Percentiles rank a stretch among this genome's conserved stretches.
phyloP scores from a whole-genome alignment of 169 alveolate genomes.

The Plasmodium inui region DNA sequence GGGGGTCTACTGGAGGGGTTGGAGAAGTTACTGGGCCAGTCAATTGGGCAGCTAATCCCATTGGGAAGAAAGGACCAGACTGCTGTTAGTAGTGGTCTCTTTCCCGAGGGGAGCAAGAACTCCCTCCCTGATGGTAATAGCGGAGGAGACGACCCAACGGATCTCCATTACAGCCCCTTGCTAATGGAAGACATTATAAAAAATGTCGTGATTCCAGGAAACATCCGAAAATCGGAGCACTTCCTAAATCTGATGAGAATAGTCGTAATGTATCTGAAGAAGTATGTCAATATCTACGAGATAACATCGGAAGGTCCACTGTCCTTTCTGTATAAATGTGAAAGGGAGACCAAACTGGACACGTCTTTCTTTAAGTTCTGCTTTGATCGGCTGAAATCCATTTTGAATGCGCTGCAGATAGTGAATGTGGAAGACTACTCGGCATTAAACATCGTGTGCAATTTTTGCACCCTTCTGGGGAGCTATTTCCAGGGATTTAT shows the following conservation, averaged over 20 bases:
- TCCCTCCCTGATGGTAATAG: neutral
- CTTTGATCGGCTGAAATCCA: conserved; percentile 83
- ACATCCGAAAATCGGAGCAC: conserved; percentile 95
- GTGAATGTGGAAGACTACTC: conserved; percentile 87
- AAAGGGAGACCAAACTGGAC: conserved; percentile 84
- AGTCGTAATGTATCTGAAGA: conserved; percentile 91
- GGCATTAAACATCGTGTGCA: conserved; percentile 89
- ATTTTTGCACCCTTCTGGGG: conserved; percentile 95
- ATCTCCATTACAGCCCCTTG: conserved; percentile 87
- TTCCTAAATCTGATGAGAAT: conserved; percentile 91
- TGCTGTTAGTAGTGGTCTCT: neutral
- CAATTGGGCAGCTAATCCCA: neutral
- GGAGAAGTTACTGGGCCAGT: neutral
- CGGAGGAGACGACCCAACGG: conserved; percentile 77
- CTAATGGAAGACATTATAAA: conserved; percentile 84
- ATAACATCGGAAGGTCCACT: conserved; percentile 95
- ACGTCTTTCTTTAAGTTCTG: conserved; percentile 84
- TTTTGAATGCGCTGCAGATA: conserved; percentile 88
- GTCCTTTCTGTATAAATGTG: conserved; percentile 89
- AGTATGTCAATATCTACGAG: conserved; percentile 88
- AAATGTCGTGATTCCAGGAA: conserved; percentile 92
- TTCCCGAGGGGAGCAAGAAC: neutral
- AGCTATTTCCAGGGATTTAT: conserved; percentile 96
- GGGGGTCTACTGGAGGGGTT: neutral
- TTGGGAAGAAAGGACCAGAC: neutral